A percentile compares a stretch with the other conserved stretches of the same genome.
phyloP scores from a whole-genome alignment of 2,329 filamentous ascomycete species.

The Lanzia echinophila region DNA sequence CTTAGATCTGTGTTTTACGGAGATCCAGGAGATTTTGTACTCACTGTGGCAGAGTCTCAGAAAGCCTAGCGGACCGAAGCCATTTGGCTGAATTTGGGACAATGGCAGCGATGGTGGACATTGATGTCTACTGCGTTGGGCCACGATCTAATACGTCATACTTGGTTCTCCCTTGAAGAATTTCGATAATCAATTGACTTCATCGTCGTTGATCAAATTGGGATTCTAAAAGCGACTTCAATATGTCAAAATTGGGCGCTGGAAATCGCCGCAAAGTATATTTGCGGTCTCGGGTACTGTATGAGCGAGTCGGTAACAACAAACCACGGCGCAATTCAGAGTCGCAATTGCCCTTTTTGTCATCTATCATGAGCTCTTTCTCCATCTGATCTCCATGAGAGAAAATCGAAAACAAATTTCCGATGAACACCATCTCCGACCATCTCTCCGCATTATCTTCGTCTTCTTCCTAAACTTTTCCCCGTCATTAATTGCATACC shows the following conservation, averaged over 20 bases:
- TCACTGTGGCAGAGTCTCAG: too few species aligned
- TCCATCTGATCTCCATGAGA: background rate
- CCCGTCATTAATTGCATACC: background rate
- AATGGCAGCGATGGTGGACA: too few species aligned
- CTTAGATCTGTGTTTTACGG: background rate
- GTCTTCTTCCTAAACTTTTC: background rate
- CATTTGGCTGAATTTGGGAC: too few species aligned
- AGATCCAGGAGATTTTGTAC: too few species aligned
- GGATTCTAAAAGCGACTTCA: background rate
- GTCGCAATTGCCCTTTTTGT: background rate
- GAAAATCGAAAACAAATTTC: background rate
- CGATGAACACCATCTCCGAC: background rate
- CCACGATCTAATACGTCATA: too few species aligned
- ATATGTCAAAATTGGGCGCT: background rate
- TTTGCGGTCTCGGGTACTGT: background rate
- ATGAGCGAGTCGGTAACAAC: background rate
- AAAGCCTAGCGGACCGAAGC: too few species aligned
- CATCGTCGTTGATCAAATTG: too few species aligned
- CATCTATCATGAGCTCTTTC: slow-evolving; percentile 2
- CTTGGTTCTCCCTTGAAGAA: too few species aligned
- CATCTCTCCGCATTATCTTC: background rate
- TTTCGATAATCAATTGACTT: too few species aligned
- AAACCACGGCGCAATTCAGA: background rate
- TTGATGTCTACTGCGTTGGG: too few species aligned
- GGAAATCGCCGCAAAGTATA: background rate